A percentile compares a stretch with the other conserved stretches of the same genome.
Evolutionary conservation across 78 protist genomes (phyloP).

Genomic region (Acrasis kona): DNA sequence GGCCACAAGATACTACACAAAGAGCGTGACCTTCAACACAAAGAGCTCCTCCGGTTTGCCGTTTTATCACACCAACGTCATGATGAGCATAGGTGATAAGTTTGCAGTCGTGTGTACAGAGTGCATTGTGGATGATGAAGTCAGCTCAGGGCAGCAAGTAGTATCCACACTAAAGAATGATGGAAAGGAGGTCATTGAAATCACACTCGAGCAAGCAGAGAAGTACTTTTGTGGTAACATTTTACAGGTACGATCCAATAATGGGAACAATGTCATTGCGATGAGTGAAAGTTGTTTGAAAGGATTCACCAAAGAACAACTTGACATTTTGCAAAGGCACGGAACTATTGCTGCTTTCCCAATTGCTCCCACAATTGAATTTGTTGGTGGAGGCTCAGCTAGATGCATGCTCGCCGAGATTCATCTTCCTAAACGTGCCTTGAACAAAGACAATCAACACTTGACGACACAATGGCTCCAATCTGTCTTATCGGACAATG

Average conservation of each 20-base stretch:
- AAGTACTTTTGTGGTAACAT: conserved; percentile 46
- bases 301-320: conserved; percentile 43
- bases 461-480: no score
- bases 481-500: no score
- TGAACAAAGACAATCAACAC: no score
- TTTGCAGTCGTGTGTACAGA: conserved; percentile 32
- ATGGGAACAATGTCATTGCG: conserved; percentile 18
- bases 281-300: conserved; percentile 16
- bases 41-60: neutral
- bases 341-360: neutral
- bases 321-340: neutral
- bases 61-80: conserved; percentile 56
- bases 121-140: conserved; percentile 2
- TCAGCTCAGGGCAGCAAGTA: neutral
- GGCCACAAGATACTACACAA: neutral
- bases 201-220: conserved; percentile 30
- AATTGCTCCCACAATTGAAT: conserved; percentile 36
- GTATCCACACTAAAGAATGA: neutral
- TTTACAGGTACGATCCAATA: conserved; percentile 24
- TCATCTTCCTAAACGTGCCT: neutral
- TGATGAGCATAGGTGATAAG: conserved; percentile 36
- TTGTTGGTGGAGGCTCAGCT: conserved; percentile 58
- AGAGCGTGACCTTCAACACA: neutral
- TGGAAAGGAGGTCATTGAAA: conserved; percentile 29
- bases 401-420: conserved; percentile 63